A percentile compares a stretch with the other conserved stretches of the same genome.
These are phyloP conservation scores for Dioscorea alata DNA, from an alignment of 106 monocot genomes.

Conservation along the genomic window DNA sequence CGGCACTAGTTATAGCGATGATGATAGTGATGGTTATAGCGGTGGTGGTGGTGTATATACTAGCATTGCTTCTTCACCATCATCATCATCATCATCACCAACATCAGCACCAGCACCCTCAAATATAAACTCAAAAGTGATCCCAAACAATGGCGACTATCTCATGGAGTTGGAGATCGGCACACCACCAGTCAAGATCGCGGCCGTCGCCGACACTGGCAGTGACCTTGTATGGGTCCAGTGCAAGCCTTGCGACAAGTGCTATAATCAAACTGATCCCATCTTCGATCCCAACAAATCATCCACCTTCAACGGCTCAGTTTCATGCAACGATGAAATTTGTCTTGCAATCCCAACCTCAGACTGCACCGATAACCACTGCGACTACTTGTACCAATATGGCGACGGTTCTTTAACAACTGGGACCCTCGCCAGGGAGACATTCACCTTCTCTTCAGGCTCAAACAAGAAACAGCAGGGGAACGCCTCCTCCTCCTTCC, in stretches of 20 bases:
- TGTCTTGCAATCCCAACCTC: neutral
- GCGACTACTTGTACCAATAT: slow-evolving; percentile 11
- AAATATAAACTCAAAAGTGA: neutral
- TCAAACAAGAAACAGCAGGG: neutral
- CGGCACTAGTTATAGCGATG: neutral
- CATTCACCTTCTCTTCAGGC: slow-evolving; percentile 10
- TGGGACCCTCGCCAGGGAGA: slow-evolving; percentile 14
- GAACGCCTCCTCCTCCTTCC: neutral
- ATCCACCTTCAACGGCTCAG: slow-evolving; percentile 3
- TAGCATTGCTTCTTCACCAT: no score
- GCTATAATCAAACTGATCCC: slow-evolving; percentile 14
- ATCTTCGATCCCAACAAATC: slow-evolving; percentile 20
- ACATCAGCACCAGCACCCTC: no score
- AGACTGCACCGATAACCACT: neutral
- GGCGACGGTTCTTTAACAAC: slow-evolving; percentile 13
- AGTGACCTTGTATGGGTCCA: slow-evolving; percentile 32
- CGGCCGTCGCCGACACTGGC: slow-evolving; percentile 27
- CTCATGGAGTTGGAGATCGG: slow-evolving; percentile 17
- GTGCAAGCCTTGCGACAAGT: slow-evolving; percentile 31
- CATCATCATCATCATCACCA: no score
- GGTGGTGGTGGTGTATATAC: no score
- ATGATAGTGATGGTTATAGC: neutral
- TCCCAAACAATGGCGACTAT: slow-evolving; percentile 11
- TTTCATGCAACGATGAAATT: slow-evolving; percentile 2
- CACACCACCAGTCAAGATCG: slow-evolving; percentile 11